Evolutionary conservation across 805 yeast species (phyloP), one percentile per base, ranked within the genome.

Genomic region (Wickerhamomyces kurtzmanii): DNA sequence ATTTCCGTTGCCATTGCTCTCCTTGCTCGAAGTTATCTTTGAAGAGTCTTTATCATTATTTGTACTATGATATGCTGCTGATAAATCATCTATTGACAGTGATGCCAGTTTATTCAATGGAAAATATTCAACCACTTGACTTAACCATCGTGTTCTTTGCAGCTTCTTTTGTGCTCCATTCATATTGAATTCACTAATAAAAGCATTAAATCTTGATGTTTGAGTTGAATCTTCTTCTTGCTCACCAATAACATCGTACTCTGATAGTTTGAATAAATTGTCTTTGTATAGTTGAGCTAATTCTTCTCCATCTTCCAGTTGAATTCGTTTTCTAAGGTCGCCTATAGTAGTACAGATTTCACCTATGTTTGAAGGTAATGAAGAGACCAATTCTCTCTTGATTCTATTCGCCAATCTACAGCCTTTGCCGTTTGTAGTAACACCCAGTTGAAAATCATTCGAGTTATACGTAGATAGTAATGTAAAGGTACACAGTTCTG

Each of bases 91-190:
- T 12, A 81, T 51, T 1, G 77, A 65, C 1, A 87, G 45, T 3
- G 62, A 59, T 2, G 78, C 75, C 22, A 87, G 61, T 41, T 71
- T 66, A 6, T 60, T 56, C 24, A 87, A 59, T 3, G 97, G 97
- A 44, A 72, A 87, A 50, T 89, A 87, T 43, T 87, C 96, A 28
- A 89, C 89, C 29, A 86, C 71, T 46, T 87, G 96, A 3, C 86
- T 71, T 30, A 87, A 57, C 93, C 95, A 89, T 43, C 93, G 65
- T 16, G 84, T 64, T 41, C 91, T 62, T 43, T 75, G 75, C 20
- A 62, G 46, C 35, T 66, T 72, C 36, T 60, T 59, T 30, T 70
- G 66, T 30, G 66, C 63, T 31, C 59, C 65, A 7, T 68, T 57
- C 67, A 65, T 66, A 31, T 63, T 60, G 39, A 72, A 71, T 39